Percentiles rank a stretch among this genome's conserved stretches.
Conservation (phyloP, 2,329 filamentous ascomycete species). For the Rhynchosporium graminicola region DNA sequence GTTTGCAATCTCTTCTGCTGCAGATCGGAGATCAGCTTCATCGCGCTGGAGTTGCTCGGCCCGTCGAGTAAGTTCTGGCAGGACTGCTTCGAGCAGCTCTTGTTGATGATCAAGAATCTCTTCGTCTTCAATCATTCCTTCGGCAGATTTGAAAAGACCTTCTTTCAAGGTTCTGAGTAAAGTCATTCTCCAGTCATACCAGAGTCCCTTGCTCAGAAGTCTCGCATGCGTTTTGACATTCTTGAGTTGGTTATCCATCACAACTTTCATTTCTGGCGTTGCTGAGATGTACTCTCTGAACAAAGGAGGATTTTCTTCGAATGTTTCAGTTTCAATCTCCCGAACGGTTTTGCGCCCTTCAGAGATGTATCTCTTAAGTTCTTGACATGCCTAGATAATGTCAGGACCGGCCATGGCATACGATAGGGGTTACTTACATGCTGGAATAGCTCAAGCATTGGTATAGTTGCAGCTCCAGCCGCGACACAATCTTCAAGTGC, state of each 20-base stretch:
- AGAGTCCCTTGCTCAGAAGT: conserved; percentile 89
- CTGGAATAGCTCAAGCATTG: conserved; percentile 92
- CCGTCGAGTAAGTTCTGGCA: conserved; percentile 65
- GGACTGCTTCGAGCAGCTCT: conserved; percentile 62
- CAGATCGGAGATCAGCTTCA: conserved; percentile 65
- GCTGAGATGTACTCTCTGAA: conserved; percentile 91
- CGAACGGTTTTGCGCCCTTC: conserved; percentile 88
- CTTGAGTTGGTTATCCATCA: conserved; percentile 97
- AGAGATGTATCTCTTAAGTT: conserved; percentile 95
- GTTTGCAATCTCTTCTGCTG: conserved; percentile 73
- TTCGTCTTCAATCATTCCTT: conserved; percentile 77
- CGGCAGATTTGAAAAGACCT: conserved; percentile 72
- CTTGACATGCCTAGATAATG: conserved; percentile 71
- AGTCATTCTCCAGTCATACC: conserved; percentile 97
- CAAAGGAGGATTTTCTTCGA: conserved; percentile 85
- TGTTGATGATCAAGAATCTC: conserved; percentile 67
- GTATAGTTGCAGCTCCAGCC: conserved; percentile 86
- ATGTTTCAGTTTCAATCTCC: conserved; percentile 86
- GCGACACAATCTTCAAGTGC: conserved; percentile 78
- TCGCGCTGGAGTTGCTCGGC: conserved; percentile 64
- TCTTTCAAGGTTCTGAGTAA: conserved; percentile 81
- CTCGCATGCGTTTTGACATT: conserved; percentile 94
- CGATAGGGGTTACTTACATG: conserved; percentile 57
- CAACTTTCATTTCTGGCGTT: conserved; percentile 74
- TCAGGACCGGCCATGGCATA: not conserved